Base-by-base conservation (phyloP, 2,329 filamentous ascomycete genomes). In the Arthrinium phaeospermum region DNA sequence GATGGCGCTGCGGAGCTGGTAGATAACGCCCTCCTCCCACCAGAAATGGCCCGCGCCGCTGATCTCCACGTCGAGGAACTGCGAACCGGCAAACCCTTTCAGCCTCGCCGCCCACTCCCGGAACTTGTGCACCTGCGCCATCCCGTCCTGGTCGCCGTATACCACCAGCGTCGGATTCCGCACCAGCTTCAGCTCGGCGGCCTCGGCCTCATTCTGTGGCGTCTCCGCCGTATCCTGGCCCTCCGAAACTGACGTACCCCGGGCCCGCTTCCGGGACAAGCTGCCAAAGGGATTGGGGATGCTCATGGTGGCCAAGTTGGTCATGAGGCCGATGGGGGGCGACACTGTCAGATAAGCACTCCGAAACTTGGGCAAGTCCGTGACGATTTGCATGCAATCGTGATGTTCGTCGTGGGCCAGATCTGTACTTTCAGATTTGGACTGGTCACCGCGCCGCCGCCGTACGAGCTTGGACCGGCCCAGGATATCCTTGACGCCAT, bases 91-190 rank as follows among this genome's bases (percentile, higher is more conserved):
- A 51, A 75, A 76, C 16, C 81, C 79, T 24, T 82, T 80, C 64
- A 95, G 82, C 73, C 85, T 86, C 53, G 83, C 82, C 13, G 85
- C 85, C 95, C 95, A 98, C 0, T 85, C 82, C 14, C 88, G 86
- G 76, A 95, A 84, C 80, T 90, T 93, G 72, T 86, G 87, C 4
- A 85, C 85, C 0, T 91, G 88, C 1, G 93, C 91, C 75, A 98
- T 97, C 0, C 87, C 83, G 80, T 98, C 95, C 4, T 88, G 85
- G 69, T 92, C 90, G 1, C 95, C 96, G 78, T 91, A 97, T 0
- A 97, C 81, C 0, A 90, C 91, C 46, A 98, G 80, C 0, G 92
- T 92, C 0, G 87, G 86, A 76, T 91, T 86, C 1, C 82, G 80
- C 1, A 89, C 82, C 68, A 93, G 83, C 77, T 92, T 91, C 70